Conservation (phyloP, 2,329 filamentous ascomycete species). For the Cryphonectria nitschkei region DNA sequence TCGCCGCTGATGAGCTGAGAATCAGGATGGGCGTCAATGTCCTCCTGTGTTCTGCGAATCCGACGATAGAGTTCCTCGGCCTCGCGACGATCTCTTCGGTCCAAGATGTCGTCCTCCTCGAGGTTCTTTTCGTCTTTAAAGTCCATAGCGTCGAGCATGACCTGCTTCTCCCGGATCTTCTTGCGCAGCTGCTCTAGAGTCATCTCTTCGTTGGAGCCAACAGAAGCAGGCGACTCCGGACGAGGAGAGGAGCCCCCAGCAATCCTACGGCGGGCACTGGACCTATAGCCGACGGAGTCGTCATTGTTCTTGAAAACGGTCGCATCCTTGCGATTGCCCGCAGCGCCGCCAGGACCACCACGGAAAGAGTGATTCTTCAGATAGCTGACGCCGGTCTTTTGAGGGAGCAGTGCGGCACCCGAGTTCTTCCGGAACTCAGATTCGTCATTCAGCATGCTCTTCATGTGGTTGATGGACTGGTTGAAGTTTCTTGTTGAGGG, state of each 20-base stretch:
- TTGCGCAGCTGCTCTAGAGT: conserved; percentile 87
- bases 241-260: conserved; percentile 76
- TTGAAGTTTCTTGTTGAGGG: conserved; percentile 93
- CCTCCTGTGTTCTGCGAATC: conserved; percentile 88
- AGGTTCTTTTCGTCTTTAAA: conserved; percentile 88
- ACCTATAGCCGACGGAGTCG: conserved; percentile 88
- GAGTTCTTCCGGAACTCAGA: conserved; percentile 87
- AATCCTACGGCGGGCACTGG: conserved; percentile 86
- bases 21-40: conserved; percentile 91
- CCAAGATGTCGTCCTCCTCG: conserved; percentile 90
- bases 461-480: conserved; percentile 90
- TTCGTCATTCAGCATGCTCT: conserved; percentile 85
- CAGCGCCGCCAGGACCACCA: conserved; percentile 57
- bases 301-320: conserved; percentile 98
- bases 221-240: conserved; percentile 72
- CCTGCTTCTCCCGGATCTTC: conserved; percentile 90
- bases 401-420: conserved; percentile 86
- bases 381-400: conserved; percentile 98
- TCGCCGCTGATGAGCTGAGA: conserved; percentile 71
- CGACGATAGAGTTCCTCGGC: conserved; percentile 93
- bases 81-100: conserved; percentile 87
- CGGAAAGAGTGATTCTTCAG: conserved; percentile 94
- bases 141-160: conserved; percentile 93
- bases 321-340: conserved; percentile 79
- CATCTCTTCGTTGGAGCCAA: conserved; percentile 77